Evolutionary conservation across 768 basidiomycete genomes (phyloP).

Genomic region (Mycena haematopus): DNA sequence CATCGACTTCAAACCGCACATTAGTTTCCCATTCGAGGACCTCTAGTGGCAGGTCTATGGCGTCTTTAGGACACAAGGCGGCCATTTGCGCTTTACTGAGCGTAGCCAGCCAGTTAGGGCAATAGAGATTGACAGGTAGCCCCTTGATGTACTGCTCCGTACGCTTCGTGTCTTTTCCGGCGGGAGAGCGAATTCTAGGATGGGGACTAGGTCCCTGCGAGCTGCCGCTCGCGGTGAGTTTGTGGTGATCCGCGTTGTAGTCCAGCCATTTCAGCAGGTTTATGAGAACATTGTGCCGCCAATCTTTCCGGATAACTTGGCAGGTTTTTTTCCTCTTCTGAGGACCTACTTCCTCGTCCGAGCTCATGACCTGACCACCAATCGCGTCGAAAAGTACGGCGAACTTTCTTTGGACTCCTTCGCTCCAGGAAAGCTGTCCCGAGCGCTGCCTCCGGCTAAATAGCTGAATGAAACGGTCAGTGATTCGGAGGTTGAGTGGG

Average conservation of each 20-base stretch:
- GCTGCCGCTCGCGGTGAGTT: conserved; percentile 1
- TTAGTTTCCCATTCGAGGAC: neutral
- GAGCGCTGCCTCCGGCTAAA: neutral
- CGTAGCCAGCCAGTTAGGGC: neutral
- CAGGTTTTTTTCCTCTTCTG: neutral
- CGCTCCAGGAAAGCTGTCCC: neutral
- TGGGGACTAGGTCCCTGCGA: neutral
- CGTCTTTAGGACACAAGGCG: neutral
- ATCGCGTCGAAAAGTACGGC: neutral
- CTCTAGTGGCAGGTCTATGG: neutral
- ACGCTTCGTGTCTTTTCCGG: neutral
- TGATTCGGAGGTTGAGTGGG: neutral
- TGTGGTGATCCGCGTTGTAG: neutral
- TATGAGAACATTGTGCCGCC: neutral
- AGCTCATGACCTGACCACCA: neutral
- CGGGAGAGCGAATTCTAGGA: neutral
- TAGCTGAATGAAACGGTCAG: neutral
- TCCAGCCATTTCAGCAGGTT: conserved; percentile 6
- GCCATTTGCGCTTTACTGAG: neutral
- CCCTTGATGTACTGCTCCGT: neutral
- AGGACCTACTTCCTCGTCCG: neutral
- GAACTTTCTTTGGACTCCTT: neutral
- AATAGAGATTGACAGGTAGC: neutral
- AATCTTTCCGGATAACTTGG: conserved; percentile 3
- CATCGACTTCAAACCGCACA: neutral